These are phyloP conservation scores for Aspergillus homomorphus DNA, from an alignment of 495 filamentous ascomycete species.

Conservation along the genomic window DNA sequence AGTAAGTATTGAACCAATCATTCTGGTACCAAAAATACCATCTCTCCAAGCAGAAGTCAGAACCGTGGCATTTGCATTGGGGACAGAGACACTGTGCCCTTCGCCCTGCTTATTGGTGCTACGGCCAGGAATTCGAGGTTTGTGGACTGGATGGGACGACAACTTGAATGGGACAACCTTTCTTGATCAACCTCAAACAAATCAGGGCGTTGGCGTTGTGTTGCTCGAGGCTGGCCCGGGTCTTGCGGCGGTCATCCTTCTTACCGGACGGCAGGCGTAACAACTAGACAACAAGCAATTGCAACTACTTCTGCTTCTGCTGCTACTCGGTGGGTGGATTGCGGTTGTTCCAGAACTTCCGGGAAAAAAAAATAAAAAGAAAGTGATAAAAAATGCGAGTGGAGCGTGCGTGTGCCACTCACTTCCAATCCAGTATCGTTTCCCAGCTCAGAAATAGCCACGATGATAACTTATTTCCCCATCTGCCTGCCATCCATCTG, in stretches of 20 bases:
- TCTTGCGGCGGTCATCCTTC: background rate
- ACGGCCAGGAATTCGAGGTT: background rate
- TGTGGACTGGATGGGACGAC: background rate
- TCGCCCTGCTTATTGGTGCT: background rate
- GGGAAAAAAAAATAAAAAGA: no score
- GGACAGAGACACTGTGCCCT: background rate
- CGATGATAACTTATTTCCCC: background rate
- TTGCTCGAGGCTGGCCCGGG: no score
- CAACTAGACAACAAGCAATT: background rate
- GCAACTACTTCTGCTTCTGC: background rate
- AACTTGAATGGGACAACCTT: no score
- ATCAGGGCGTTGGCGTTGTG: no score
- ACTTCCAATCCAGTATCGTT: background rate
- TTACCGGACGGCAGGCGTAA: background rate
- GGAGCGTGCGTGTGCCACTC: no score
- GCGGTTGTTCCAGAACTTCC: conserved; percentile 16
- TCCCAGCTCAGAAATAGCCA: conserved; percentile 6
- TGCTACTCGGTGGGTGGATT: background rate
- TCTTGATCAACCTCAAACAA: background rate
- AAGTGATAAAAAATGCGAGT: conserved; percentile 4
- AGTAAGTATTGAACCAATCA: no score
- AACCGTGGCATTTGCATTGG: background rate
- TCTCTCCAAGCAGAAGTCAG: background rate
- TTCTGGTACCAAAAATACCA: background rate
- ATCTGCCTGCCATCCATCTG: background rate